Percentiles rank a stretch among this genome's conserved stretches.
Evolutionary conservation across 495 filamentous ascomycete species (phyloP).

Genomic region (Neurospora sublineolata): DNA sequence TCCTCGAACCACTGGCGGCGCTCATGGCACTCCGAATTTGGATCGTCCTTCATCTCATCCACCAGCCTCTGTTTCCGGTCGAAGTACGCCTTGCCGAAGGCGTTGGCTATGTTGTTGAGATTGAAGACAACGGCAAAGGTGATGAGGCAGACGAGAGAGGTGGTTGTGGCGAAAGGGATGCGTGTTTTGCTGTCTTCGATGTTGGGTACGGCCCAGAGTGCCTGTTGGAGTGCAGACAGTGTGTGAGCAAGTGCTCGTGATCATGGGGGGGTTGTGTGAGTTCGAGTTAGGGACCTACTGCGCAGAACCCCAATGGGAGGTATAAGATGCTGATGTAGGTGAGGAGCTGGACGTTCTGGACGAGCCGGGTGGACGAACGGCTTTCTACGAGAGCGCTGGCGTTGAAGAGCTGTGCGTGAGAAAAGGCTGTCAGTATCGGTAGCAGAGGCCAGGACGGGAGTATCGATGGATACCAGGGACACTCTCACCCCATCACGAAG

Average conservation of each 20-base stretch:
- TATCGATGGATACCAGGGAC: too few species aligned
- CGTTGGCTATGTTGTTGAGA: slow-evolving; percentile 3
- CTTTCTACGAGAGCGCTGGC: slow-evolving; percentile 25
- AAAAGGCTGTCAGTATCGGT: too few species aligned
- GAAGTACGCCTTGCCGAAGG: neutral
- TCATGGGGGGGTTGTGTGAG: neutral
- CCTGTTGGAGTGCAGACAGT: neutral
- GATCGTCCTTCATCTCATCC: neutral
- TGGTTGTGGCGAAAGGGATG: neutral
- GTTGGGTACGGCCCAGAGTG: slow-evolving; percentile 7
- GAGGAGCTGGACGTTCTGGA: slow-evolving; percentile 26
- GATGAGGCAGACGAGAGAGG: neutral
- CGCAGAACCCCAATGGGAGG: slow-evolving; percentile 23
- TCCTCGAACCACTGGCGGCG: neutral
- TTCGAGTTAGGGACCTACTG: neutral
- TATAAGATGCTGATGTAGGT: slow-evolving; percentile 30
- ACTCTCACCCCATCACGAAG: neutral
- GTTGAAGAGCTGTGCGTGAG: slow-evolving; percentile 16
- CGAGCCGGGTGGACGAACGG: slow-evolving; percentile 19
- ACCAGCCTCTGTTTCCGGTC: neutral
- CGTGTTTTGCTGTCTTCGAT: slow-evolving; percentile 3
- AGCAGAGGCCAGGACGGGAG: too few species aligned
- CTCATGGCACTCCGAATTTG: neutral
- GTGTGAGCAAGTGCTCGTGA: neutral
- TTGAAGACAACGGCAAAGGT: slow-evolving; percentile 5